These are phyloP conservation scores for Globisporangium iwayamae DNA, from an alignment of 352 stramenopile genomes.

Conservation along the genomic window DNA sequence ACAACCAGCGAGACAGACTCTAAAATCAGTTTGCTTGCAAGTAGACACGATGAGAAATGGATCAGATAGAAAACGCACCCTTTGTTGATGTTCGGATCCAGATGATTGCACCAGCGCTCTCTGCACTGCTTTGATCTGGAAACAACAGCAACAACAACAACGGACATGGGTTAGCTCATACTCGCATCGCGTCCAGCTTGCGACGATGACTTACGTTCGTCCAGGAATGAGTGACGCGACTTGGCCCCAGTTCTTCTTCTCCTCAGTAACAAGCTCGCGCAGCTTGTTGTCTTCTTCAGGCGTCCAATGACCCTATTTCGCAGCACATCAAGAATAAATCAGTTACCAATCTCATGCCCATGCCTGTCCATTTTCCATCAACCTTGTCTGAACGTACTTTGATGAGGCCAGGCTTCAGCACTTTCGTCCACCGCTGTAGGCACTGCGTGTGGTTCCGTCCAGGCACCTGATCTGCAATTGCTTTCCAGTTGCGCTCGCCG, in stretches of 20 bases:
- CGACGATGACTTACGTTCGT: conserved; percentile 58
- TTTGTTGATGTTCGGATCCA: conserved; percentile 93
- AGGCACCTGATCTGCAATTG: conserved; percentile 89
- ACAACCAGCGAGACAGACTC: neutral
- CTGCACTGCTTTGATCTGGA: conserved; percentile 90
- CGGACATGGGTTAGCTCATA: neutral
- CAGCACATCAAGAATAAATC: conserved; percentile 3
- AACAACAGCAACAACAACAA: neutral
- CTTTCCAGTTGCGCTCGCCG: conserved; percentile 87
- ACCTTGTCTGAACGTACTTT: conserved; percentile 54
- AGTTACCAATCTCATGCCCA: neutral
- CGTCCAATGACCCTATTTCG: conserved; percentile 85
- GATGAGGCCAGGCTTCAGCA: conserved; percentile 90
- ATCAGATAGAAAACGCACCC: conserved; percentile 40
- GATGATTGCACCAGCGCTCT: conserved; percentile 90
- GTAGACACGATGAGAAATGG: neutral
- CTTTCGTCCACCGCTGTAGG: conserved; percentile 92
- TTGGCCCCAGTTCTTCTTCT: conserved; percentile 90
- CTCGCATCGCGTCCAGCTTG: neutral
- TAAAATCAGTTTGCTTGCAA: neutral
- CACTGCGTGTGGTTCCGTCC: conserved; percentile 92
- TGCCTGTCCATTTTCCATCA: neutral
- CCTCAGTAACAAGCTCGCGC: conserved; percentile 77
- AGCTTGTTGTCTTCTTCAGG: conserved; percentile 89
- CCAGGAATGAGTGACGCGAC: conserved; percentile 75